phyloP scores from a whole-genome alignment of 345 rosid genomes.

The Cardamine chenopodiifolia region DNA sequence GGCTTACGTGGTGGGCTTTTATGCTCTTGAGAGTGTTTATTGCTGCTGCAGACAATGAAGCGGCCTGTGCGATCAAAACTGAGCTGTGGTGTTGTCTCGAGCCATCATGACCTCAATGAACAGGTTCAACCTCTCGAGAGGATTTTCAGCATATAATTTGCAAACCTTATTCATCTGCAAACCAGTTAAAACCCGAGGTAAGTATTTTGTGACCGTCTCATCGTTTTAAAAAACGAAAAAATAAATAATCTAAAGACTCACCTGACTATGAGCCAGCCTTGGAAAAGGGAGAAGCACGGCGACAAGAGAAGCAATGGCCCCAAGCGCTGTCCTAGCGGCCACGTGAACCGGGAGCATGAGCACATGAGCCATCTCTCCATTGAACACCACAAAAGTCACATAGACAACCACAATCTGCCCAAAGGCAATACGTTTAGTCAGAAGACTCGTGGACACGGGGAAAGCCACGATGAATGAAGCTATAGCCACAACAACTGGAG shows the following conservation, averaged over 20 bases:
- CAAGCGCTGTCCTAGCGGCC: constrained; percentile 69
- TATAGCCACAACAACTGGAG: constrained; percentile 57
- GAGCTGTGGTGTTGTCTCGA: constrained; percentile 50
- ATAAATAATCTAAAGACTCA: constrained; percentile 16
- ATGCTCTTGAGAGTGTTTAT: constrained; percentile 49
- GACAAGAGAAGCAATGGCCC: constrained; percentile 69
- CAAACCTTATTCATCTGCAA: constrained; percentile 52
- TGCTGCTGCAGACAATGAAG: constrained; percentile 47
- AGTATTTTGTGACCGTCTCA: constrained; percentile 9
- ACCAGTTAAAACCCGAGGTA: constrained; percentile 19
- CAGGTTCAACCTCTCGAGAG: constrained; percentile 57
- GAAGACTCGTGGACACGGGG: constrained; percentile 62
- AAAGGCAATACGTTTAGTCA: constrained; percentile 76
- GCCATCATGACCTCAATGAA: constrained; percentile 58
- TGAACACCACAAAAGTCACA: constrained; percentile 55
- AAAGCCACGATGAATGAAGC: constrained; percentile 67
- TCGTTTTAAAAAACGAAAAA: neutral
- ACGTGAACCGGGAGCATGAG: constrained; percentile 61
- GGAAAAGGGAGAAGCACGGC: constrained; percentile 78
- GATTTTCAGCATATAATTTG: constrained; percentile 60
- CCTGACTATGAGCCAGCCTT: constrained; percentile 65
- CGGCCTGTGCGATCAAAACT: constrained; percentile 50
- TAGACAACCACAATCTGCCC: constrained; percentile 76
- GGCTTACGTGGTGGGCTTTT: constrained; percentile 52
- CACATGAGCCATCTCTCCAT: constrained; percentile 45